phyloP scores from a whole-genome alignment of 345 rosid genomes.

The Gossypium sturtianum region DNA sequence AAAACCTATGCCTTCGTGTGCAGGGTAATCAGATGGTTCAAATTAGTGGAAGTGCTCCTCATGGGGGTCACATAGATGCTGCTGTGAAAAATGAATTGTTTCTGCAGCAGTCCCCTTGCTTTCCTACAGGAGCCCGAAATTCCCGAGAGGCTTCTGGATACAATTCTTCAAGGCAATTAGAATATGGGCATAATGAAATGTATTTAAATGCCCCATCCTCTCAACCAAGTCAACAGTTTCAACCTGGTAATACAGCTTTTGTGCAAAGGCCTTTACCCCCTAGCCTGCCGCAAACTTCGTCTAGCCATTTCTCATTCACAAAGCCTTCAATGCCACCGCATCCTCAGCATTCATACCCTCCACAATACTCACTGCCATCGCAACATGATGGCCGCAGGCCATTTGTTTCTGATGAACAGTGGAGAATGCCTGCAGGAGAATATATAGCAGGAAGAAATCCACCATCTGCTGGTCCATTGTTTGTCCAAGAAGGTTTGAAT shows the following conservation, averaged over 20 bases:
- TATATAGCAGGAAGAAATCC: conserved; percentile 59
- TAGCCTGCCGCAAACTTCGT: conserved; percentile 40
- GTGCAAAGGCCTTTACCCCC: conserved; percentile 52
- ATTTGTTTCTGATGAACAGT: conserved; percentile 54
- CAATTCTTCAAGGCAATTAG: conserved; percentile 60
- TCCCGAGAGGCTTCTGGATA: conserved; percentile 65
- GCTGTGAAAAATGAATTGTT: conserved; percentile 48
- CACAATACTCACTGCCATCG: conserved; percentile 48
- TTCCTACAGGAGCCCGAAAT: conserved; percentile 42
- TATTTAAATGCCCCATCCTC: conserved; percentile 57
- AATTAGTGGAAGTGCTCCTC: conserved; percentile 47
- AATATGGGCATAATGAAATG: conserved; percentile 56
- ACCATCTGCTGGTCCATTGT: conserved; percentile 44
- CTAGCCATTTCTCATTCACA: conserved; percentile 62
- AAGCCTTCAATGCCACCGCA: conserved; percentile 55
- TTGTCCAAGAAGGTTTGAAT: conserved; percentile 56
- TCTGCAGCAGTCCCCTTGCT: conserved; percentile 56
- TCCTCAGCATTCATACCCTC: conserved; percentile 49
- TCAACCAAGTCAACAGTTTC: conserved; percentile 65
- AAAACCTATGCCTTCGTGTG: conserved; percentile 2
- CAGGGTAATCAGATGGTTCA: conserved; percentile 70
- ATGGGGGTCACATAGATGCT: conserved; percentile 43
- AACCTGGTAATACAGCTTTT: conserved; percentile 45
- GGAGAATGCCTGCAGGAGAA: conserved; percentile 60
- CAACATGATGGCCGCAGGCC: conserved; percentile 57